Conservation (phyloP, 78 protist genomes). For the Reticulomyxa filosa region DNA sequence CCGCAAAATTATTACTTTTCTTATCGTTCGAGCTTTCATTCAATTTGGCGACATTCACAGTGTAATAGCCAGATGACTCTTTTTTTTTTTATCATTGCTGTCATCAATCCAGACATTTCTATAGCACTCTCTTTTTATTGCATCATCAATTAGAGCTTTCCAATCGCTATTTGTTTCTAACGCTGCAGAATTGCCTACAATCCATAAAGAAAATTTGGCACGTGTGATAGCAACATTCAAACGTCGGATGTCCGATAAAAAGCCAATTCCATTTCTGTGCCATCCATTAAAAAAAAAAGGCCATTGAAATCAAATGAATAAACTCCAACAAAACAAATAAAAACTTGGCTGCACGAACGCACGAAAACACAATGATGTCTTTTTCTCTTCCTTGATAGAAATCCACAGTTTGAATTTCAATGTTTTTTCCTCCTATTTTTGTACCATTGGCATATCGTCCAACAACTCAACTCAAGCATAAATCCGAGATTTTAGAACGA, state of each 20-base stretch:
- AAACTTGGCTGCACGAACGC: constrained; percentile 10
- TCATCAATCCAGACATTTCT: neutral
- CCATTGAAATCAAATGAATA: too few species aligned
- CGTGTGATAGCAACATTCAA: constrained; percentile 30
- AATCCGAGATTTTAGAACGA: too few species aligned
- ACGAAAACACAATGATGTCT: constrained; percentile 3
- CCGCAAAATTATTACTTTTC: too few species aligned
- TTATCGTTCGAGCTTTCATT: too few species aligned
- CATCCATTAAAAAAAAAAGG: too few species aligned
- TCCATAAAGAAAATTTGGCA: constrained; percentile 10
- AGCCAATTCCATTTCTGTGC: constrained; percentile 15
- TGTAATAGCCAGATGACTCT: neutral
- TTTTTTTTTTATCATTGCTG: neutral
- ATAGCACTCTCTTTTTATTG: neutral
- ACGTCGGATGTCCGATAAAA: constrained; percentile 13
- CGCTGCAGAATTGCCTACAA: constrained; percentile 24
- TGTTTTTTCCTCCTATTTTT: too few species aligned
- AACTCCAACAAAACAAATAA: too few species aligned
- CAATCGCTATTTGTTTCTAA: neutral
- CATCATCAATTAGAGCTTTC: neutral
- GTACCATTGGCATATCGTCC: too few species aligned
- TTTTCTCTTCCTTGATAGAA: constrained; percentile 6
- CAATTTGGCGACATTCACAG: neutral
- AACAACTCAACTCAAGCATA: too few species aligned
- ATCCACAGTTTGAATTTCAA: neutral